These are phyloP conservation scores for Hypomyces rosellus DNA, from an alignment of 2,329 filamentous ascomycete genomes.

Conservation along the genomic window DNA sequence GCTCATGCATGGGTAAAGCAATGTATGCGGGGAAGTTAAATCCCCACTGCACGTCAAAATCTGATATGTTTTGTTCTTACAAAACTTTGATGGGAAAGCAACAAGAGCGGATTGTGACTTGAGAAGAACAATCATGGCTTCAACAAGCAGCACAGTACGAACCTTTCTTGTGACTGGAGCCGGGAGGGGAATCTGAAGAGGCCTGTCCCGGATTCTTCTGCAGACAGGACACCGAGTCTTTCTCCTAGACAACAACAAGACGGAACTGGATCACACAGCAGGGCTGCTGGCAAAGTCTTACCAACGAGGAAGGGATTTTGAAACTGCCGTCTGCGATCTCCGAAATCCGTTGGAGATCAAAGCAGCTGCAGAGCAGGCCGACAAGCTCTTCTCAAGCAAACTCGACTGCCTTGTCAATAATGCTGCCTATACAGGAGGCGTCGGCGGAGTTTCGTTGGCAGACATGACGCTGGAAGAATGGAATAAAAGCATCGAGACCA, in stretches of 20 bases:
- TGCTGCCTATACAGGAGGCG: conserved; percentile 31
- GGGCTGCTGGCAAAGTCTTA: conserved; percentile 16
- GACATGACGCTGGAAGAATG: conserved; percentile 32
- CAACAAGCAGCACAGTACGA: conserved; percentile 2
- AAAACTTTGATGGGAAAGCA: too few species aligned
- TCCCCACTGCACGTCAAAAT: too few species aligned
- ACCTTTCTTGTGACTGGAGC: conserved; percentile 20
- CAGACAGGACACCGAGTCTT: conserved; percentile 32
- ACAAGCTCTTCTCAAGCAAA: conserved; percentile 26
- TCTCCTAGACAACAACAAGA: conserved; percentile 31
- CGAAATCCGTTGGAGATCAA: conserved; percentile 26
- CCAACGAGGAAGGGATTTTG: conserved; percentile 15
- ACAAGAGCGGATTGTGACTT: too few species aligned
- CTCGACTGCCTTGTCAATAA: conserved; percentile 38
- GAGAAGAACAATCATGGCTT: conserved; percentile 2
- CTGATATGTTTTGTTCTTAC: too few species aligned
- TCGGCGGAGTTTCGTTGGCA: conserved; percentile 23
- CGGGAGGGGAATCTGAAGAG: conserved; percentile 18
- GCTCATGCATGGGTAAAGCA: too few species aligned
- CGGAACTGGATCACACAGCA: conserved; percentile 31
- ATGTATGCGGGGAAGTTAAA: background rate
- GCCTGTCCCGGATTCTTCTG: conserved; percentile 26
- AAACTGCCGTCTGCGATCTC: conserved; percentile 24
- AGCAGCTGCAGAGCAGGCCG: conserved; percentile 22
- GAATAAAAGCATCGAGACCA: conserved; percentile 29